phyloP scores from a whole-genome alignment of 2,329 filamentous ascomycete species.

The Monilinia fructigena region DNA sequence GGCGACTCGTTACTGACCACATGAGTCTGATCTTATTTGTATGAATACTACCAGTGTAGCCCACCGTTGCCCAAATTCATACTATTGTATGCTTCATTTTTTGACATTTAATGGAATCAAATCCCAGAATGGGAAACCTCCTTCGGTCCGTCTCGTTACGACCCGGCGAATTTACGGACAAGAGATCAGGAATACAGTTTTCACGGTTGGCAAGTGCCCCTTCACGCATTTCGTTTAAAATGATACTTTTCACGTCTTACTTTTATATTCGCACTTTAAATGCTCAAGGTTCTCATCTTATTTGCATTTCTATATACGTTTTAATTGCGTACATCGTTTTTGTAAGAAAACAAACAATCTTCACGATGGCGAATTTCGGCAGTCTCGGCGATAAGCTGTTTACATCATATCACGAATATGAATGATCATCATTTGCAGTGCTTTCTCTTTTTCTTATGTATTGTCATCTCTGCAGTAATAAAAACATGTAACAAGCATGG shows the following conservation, averaged over 20 bases:
- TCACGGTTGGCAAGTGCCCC: not conserved
- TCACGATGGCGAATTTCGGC: not conserved
- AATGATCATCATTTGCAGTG: not conserved
- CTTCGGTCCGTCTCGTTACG: conserved; percentile 10
- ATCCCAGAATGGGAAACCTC: not conserved
- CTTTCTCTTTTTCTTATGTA: not conserved
- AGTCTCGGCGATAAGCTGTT: not conserved
- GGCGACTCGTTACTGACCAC: not conserved
- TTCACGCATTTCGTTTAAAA: not conserved
- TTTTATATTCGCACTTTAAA: not conserved
- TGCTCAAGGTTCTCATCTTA: not conserved
- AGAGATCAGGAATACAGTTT: not conserved
- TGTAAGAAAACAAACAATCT: not conserved
- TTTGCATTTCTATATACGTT: not conserved
- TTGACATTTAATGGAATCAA: not conserved
- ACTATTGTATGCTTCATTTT: not conserved
- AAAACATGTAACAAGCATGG: not conserved
- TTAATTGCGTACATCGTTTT: not conserved
- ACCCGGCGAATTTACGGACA: not conserved
- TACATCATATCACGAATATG: not conserved
- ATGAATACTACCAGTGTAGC: not conserved
- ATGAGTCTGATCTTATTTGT: not conserved
- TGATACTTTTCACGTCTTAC: not conserved
- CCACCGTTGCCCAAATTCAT: not conserved
- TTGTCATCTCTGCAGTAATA: not conserved